Percentiles rank a stretch among this genome's conserved stretches.
These are phyloP conservation scores for Carnegiea gigantea DNA, from an alignment of 179 eudicot species.

Conservation along the genomic window DNA sequence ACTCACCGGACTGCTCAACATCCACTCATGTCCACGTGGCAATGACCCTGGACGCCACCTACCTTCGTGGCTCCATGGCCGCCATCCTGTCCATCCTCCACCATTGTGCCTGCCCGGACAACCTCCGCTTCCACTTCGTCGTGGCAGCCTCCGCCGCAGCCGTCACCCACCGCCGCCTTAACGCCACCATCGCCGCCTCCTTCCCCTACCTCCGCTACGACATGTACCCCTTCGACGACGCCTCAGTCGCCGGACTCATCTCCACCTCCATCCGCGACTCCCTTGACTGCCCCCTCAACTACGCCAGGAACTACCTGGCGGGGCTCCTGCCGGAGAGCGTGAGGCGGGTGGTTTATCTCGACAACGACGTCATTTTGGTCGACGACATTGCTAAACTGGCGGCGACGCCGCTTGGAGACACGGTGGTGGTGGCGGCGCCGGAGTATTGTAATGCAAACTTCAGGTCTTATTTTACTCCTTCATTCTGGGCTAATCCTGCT, in stretches of 20 bases:
- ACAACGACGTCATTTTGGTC: constrained; percentile 58
- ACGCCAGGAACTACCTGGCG: constrained; percentile 59
- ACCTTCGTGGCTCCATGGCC: constrained; percentile 73
- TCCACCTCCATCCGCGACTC: constrained; percentile 63
- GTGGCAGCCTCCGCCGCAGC: constrained; percentile 30
- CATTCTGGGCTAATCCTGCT: constrained; percentile 69
- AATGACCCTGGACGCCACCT: constrained; percentile 63
- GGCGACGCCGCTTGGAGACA: constrained; percentile 33
- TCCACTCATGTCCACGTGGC: constrained; percentile 45
- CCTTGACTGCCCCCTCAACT: constrained; percentile 62
- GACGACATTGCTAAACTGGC: constrained; percentile 52
- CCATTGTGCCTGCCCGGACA: constrained; percentile 67
- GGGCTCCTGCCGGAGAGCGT: constrained; percentile 44
- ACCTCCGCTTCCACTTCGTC: constrained; percentile 60
- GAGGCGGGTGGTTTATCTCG: constrained; percentile 48
- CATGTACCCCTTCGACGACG: constrained; percentile 42
- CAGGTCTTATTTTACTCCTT: constrained; percentile 55
- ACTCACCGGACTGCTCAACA: constrained; percentile 42
- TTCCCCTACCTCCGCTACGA: constrained; percentile 52
- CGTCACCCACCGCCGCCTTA: constrained; percentile 24
- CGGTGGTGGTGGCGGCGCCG: constrained; percentile 55
- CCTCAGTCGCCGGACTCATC: constrained; percentile 43
- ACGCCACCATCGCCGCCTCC: constrained; percentile 25
- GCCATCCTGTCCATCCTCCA: constrained; percentile 65
- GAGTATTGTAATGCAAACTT: constrained; percentile 65